Evolutionary conservation across 352 stramenopile genomes (phyloP), one percentile per base, ranked within the genome.

Genomic region (Heterotrichella gracilis): DNA sequence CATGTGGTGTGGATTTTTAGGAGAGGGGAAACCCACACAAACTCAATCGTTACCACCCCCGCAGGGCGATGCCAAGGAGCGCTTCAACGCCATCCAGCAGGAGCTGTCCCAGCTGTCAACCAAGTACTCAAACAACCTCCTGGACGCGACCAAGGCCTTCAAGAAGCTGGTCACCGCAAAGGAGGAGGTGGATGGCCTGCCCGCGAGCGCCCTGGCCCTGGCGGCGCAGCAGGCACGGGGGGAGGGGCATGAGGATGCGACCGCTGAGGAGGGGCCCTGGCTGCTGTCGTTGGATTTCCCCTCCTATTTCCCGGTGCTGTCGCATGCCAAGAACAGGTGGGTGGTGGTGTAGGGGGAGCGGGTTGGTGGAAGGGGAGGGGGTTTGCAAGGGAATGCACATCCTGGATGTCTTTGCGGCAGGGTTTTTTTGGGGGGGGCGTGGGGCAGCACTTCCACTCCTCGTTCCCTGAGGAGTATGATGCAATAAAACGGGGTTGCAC

Each of bases 81-180:
- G 93, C 70, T 97, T 95, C 78, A 97, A 97, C 76, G 83, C 88
- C 73, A 87, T 96, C 53, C 91, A 94, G 72, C 76, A 94, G 69
- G 81, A 86, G 68, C 77, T 88, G 17, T 86, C 88, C 0, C 81
- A 94, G 71, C 78, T 96, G 73, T 88, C 80, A 25, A 95, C 84
- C 25, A 89, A 87, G 66, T 97, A 96, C 70, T 85, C 80, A 32
- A 95, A 94, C 73, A 96, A 97, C 76, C 78, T 96, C 25, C 80
- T 97, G 25, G 90, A 97, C 75, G 84, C 85, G 0, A 96, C 89
- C 22, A 97, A 97, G 77, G 80, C 80, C 13, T 96, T 89, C 74
- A 82, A 82, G 25, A 76, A 95, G 19, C 79, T 79, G 14, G 76
- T 95, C 4, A 85, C 81, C 0, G 80, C 94, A 71, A 79, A 83